These are phyloP conservation scores for Cercospora brassicicola DNA, from an alignment of 2,329 filamentous ascomycete genomes.

Conservation along the genomic window DNA sequence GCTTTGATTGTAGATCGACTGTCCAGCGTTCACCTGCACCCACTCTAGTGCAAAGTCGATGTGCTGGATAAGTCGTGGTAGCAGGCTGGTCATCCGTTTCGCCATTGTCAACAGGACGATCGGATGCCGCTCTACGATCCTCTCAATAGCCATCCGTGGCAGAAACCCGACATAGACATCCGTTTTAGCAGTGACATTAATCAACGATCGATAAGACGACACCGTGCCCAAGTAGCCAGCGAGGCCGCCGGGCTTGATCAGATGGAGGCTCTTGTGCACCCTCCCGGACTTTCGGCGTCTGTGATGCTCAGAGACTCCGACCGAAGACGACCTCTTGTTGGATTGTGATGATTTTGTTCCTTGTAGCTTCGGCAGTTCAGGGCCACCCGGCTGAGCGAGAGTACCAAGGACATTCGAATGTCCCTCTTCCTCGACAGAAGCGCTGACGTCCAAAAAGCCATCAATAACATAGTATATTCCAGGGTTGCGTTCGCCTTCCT, in stretches of 20 bases:
- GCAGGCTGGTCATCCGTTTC: slow-evolving; percentile 83
- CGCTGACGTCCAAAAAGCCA: slow-evolving; percentile 90
- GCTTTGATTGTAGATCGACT: slow-evolving; percentile 88
- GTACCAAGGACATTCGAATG: slow-evolving; percentile 49
- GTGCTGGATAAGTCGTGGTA: slow-evolving; percentile 87
- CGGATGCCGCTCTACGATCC: slow-evolving; percentile 89
- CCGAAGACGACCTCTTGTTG: slow-evolving; percentile 27
- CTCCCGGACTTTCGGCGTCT: slow-evolving; percentile 45
- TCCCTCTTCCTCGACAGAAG: slow-evolving; percentile 65
- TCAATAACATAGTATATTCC: slow-evolving; percentile 97
- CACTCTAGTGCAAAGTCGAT: slow-evolving; percentile 98
- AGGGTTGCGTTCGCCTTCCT: slow-evolving; percentile 95
- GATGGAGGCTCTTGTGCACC: slow-evolving; percentile 68
- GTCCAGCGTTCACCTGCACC: slow-evolving; percentile 93
- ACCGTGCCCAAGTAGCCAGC: slow-evolving; percentile 94
- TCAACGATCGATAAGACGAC: slow-evolving; percentile 92
- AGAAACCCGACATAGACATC: slow-evolving; percentile 97
- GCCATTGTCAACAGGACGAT: slow-evolving; percentile 93
- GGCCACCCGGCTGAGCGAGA: slow-evolving; percentile 37
- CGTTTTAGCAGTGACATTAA: slow-evolving; percentile 94
- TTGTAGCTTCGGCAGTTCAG: slow-evolving; percentile 39
- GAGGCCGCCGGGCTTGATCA: slow-evolving; percentile 91
- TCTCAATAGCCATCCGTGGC: slow-evolving; percentile 78
- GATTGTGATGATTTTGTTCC: slow-evolving; percentile 22
- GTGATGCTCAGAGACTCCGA: slow-evolving; percentile 35